These are phyloP conservation scores for Parietaria judaica DNA, from an alignment of 306 rosid species.

Conservation along the genomic window DNA sequence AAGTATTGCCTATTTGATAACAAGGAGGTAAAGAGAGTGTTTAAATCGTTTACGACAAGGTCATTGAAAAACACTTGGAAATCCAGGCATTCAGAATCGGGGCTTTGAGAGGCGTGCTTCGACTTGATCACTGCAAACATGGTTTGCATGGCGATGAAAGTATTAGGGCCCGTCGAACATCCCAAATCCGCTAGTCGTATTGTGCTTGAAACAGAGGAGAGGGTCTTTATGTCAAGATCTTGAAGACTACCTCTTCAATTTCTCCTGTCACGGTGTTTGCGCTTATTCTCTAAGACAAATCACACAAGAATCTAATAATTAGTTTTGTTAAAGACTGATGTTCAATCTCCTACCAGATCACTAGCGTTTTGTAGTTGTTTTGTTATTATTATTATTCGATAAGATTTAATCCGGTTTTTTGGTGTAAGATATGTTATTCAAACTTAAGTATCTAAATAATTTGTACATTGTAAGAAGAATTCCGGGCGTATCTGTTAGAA, in stretches of 20 bases:
- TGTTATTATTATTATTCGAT: no score
- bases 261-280: not conserved
- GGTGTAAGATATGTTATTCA: no score
- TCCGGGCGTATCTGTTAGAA: no score
- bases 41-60: conserved; percentile 17
- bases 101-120: not conserved
- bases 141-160: conserved; percentile 7
- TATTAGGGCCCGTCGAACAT: conserved; percentile 19
- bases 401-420: no score
- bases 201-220: not conserved
- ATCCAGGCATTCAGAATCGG: not conserved
- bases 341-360: no score
- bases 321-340: no score
- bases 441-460: no score
- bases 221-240: conserved; percentile 4
- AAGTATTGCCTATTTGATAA: conserved; percentile 5
- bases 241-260: not conserved
- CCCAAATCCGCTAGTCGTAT: conserved; percentile 17
- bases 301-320: no score
- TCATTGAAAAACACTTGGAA: conserved; percentile 22
- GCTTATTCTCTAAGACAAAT: not conserved
- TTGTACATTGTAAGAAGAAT: no score
- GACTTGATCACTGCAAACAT: not conserved
- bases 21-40: conserved; percentile 18
- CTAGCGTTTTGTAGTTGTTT: no score